phyloP scores from a whole-genome alignment of 805 yeast genomes.

The Myxozyma nipponensis region DNA sequence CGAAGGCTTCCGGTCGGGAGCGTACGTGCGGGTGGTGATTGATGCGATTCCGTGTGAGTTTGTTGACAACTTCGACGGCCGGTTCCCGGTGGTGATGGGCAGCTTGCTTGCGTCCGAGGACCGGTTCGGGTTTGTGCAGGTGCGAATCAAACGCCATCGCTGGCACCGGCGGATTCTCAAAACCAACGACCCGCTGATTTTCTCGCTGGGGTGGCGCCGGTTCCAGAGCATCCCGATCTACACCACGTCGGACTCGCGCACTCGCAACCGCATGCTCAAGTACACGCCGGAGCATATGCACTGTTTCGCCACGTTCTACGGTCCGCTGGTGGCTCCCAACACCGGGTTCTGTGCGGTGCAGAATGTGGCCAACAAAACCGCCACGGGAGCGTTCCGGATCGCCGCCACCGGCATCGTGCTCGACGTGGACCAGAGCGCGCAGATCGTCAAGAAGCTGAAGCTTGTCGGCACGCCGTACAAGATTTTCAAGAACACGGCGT shows the following conservation, averaged over 20 bases:
- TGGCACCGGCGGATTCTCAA: slow-evolving; percentile 97
- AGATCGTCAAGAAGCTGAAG: slow-evolving; percentile 92
- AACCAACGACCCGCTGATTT: slow-evolving; percentile 89
- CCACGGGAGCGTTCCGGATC: slow-evolving; percentile 87
- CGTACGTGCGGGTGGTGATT: slow-evolving; percentile 86
- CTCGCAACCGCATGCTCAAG: slow-evolving; percentile 95
- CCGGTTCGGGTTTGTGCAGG: slow-evolving; percentile 87
- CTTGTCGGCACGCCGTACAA: slow-evolving; percentile 93
- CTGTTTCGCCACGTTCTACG: slow-evolving; percentile 93
- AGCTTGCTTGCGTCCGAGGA: slow-evolving; percentile 88
- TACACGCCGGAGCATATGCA: slow-evolving; percentile 98
- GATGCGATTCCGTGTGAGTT: slow-evolving; percentile 85
- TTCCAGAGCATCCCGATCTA: slow-evolving; percentile 95
- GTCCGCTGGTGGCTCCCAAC: slow-evolving; percentile 95
- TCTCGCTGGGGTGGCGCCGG: slow-evolving; percentile 97
- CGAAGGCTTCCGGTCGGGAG: slow-evolving; percentile 91
- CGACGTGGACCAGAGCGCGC: slow-evolving; percentile 82
- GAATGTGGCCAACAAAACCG: slow-evolving; percentile 73
- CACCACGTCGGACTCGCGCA: slow-evolving; percentile 95
- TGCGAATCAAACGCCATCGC: slow-evolving; percentile 93
- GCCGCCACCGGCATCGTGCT: slow-evolving; percentile 96
- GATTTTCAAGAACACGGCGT: slow-evolving; percentile 92
- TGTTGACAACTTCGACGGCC: slow-evolving; percentile 78
- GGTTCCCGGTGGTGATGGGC: slow-evolving; percentile 81
- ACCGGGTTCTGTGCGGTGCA: slow-evolving; percentile 97